Base-by-base conservation (phyloP, 129 eudicot species). In the Centrapalus pauciflorus region DNA sequence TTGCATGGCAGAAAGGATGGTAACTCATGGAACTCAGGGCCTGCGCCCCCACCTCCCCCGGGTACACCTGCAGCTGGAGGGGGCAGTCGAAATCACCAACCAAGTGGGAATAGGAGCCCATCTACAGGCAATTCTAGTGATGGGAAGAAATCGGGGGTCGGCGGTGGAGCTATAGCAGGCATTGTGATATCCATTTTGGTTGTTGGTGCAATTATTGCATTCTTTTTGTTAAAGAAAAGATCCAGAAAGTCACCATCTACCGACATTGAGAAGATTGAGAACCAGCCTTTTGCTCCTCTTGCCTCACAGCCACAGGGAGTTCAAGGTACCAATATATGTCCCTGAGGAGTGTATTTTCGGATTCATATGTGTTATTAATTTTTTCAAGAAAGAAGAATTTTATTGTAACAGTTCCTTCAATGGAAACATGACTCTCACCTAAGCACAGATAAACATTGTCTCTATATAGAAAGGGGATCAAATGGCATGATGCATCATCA, bases 41-140 rank as follows among this genome's bases (percentile, higher is more conserved):
- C 82, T 50, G 96, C 95, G 26, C 99, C 99, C 45, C 96, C 99
- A 43, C 85, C 99, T 60, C 99, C 99, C 64, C 96, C 99, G n/a
- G 99, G 99, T 68, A 69, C 96, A 8, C 95, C 91, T 28, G 81
- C 95, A 55, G 80, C 80, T 41, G 67, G 57, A 65, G 64, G 77
- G 61, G 79, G 79, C 37, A 76, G 45, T 54, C 67, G 75, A 50
- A 78, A 75, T 20, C 85, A 54, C 61, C 77, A 77, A 69, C 67
- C 90, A 7, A 80, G 58, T 24, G 80, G 81, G 25, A 58, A 71
- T 41, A 69, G 55, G 40, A 73, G 67, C 58, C 75, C 89, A 16
- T 56, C 86, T 3, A 43, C 76, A 32, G 79, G 74, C n/a, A 43
- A 43, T 23, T 49, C 61, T 34, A 24, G 56, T 45, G 73, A 81